A percentile compares a stretch with the other conserved stretches of the same genome.
phyloP scores from a whole-genome alignment of 257 asterid genomes.

The Thymus quinquecostatus region DNA sequence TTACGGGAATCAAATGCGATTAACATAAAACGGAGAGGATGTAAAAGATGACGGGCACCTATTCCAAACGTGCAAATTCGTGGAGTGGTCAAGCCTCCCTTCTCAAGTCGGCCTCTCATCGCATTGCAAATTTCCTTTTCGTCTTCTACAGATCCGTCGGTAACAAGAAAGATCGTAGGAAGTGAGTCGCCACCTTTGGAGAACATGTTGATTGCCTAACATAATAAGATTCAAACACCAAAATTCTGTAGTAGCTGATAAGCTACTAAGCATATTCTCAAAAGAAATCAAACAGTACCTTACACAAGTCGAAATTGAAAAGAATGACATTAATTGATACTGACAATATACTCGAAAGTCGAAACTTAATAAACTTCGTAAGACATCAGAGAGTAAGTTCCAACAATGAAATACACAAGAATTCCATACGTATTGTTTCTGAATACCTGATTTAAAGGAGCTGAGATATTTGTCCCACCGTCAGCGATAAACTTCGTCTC shows the following conservation, averaged over 20 bases:
- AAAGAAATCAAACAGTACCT: too few species aligned
- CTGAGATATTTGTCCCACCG: conserved; percentile 64
- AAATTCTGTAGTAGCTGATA: too few species aligned
- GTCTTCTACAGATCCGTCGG: conserved; percentile 92
- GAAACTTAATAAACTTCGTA: too few species aligned
- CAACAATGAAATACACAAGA: conserved; percentile 2
- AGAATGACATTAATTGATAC: too few species aligned
- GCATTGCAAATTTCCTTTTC: conserved; percentile 70
- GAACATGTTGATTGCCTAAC: conserved; percentile 75
- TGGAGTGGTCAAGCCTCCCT: conserved; percentile 64
- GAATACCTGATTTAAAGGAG: conserved; percentile 69
- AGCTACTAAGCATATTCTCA: too few species aligned
- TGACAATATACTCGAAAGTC: too few species aligned
- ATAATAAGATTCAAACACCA: conserved; percentile 25
- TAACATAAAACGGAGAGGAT: neutral
- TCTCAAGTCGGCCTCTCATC: conserved; percentile 42
- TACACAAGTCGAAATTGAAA: too few species aligned
- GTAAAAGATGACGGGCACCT: conserved; percentile 40
- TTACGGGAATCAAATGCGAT: conserved; percentile 1
- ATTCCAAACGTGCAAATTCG: conserved; percentile 87
- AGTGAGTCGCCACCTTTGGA: conserved; percentile 48
- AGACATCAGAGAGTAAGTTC: too few species aligned
- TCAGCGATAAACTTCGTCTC: conserved; percentile 51
- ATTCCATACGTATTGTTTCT: neutral
- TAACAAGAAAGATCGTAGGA: conserved; percentile 66